Evolutionary conservation across 2,329 filamentous ascomycete genomes (phyloP).

Genomic region (Venturia carpophila): DNA sequence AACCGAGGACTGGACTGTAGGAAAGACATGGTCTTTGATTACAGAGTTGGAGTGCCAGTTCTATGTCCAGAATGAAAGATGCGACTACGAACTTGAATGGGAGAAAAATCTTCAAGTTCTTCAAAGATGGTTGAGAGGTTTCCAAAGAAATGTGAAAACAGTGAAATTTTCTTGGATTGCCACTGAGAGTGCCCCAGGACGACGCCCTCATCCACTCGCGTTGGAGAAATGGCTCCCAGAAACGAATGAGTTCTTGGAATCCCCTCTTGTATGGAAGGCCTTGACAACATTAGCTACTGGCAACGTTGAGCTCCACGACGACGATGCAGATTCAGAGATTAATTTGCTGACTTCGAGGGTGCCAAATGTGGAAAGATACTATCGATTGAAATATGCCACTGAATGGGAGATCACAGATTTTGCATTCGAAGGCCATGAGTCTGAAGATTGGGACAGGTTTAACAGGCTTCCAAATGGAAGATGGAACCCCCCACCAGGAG

Average conservation of each 20-base stretch:
- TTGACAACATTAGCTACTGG: background rate
- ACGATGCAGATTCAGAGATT: background rate
- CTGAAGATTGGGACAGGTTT: background rate
- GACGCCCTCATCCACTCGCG: background rate
- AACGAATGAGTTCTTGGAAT: background rate
- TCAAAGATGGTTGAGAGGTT: slow-evolving; percentile 7
- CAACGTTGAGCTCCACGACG: background rate
- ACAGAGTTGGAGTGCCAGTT: slow-evolving; percentile 8
- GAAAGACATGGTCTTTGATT: background rate
- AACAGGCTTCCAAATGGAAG: background rate
- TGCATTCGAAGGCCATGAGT: background rate
- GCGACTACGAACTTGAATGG: background rate
- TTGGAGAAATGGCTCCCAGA: background rate
- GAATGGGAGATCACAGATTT: background rate
- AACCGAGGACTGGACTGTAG: background rate
- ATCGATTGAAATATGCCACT: background rate
- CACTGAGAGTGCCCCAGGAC: background rate
- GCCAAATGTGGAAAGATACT: background rate
- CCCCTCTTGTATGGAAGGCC: background rate
- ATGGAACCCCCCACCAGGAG: background rate
- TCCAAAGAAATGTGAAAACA: background rate
- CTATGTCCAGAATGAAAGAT: background rate
- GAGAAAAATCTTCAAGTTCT: background rate
- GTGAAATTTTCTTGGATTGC: background rate
- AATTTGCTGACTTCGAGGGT: background rate